A percentile compares a stretch with the other conserved stretches of the same genome.
Evolutionary conservation across 2,329 filamentous ascomycete genomes (phyloP).

Genomic region (Bipolaris gigantea): DNA sequence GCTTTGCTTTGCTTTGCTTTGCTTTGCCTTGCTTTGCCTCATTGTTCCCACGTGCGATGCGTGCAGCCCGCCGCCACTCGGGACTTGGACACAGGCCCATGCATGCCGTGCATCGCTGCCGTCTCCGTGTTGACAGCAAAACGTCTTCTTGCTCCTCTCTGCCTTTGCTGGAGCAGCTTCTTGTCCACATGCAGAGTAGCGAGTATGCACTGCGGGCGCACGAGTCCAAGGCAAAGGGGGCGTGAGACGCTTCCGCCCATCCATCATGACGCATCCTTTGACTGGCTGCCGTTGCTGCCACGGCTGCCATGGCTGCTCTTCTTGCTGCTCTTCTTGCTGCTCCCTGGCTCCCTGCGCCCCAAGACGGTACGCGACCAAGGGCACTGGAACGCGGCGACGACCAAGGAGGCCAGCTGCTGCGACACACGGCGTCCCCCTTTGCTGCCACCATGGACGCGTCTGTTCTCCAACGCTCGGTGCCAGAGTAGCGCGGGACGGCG

Average conservation of each 20-base stretch:
- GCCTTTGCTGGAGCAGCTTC: too few relatives aligned
- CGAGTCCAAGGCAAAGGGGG: neutral
- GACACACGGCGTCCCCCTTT: slow-evolving; percentile 32
- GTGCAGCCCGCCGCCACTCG: neutral
- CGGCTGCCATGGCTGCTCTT: slow-evolving; percentile 12
- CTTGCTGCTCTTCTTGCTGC: too few relatives aligned
- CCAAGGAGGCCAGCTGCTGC: slow-evolving; percentile 12
- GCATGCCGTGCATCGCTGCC: too few relatives aligned
- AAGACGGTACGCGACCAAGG: slow-evolving; percentile 17
- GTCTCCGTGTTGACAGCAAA: too few relatives aligned
- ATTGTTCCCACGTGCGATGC: neutral
- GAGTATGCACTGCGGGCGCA: too few relatives aligned
- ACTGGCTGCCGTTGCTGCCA: slow-evolving; percentile 17
- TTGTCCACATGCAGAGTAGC: too few relatives aligned
- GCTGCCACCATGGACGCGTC: slow-evolving; percentile 7
- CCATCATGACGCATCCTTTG: slow-evolving; percentile 14
- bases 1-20: too few relatives aligned
- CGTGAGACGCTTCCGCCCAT: slow-evolving; percentile 20
- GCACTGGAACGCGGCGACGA: slow-evolving; percentile 1
- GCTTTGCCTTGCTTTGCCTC: slow-evolving; percentile 7
- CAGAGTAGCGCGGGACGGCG: slow-evolving; percentile 17
- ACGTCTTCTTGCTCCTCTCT: too few relatives aligned
- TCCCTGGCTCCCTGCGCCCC: neutral
- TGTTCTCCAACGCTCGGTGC: slow-evolving; percentile 13
- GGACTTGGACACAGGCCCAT: neutral